phyloP scores from a whole-genome alignment of 2,329 filamentous ascomycete genomes.

The Apiospora sp. region DNA sequence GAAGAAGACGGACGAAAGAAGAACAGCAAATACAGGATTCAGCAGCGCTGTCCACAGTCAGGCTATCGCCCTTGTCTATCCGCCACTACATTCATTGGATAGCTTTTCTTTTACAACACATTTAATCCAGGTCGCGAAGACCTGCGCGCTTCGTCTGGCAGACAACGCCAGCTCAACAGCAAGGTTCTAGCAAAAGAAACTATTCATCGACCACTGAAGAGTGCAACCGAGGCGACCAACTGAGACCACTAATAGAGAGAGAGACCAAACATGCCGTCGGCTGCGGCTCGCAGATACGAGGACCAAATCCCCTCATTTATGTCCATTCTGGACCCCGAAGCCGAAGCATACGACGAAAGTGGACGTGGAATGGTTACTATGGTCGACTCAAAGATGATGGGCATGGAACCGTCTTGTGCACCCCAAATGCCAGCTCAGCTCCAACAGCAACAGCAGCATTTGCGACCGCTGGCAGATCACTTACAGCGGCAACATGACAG shows the following conservation, averaged over 20 bases:
- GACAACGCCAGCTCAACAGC: slow-evolving; percentile 12
- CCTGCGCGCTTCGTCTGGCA: neutral
- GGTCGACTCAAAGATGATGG: slow-evolving; percentile 61
- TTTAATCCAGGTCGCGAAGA: slow-evolving; percentile 20
- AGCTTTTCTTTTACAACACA: slow-evolving; percentile 20
- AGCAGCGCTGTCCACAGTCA: slow-evolving; percentile 58
- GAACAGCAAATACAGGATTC: slow-evolving; percentile 50
- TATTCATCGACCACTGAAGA: slow-evolving; percentile 20
- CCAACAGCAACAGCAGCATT: slow-evolving; percentile 45
- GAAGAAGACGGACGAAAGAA: slow-evolving; percentile 31
- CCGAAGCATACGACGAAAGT: slow-evolving; percentile 58
- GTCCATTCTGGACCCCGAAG: slow-evolving; percentile 76
- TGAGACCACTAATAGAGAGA: slow-evolving; percentile 19
- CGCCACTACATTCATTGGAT: slow-evolving; percentile 27
- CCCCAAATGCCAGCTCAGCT: slow-evolving; percentile 41
- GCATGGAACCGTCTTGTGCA: slow-evolving; percentile 49
- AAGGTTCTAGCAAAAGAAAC: slow-evolving; percentile 20
- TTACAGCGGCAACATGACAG: slow-evolving; percentile 78
- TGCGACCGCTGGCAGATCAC: slow-evolving; percentile 53
- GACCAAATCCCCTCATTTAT: slow-evolving; percentile 79
- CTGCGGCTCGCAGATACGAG: slow-evolving; percentile 68
- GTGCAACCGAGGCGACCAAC: slow-evolving; percentile 12
- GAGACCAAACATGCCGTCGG: slow-evolving; percentile 64
- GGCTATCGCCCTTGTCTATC: slow-evolving; percentile 10
- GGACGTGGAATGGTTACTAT: slow-evolving; percentile 59